These are phyloP conservation scores for Plantago ovata DNA, from an alignment of 257 asterid genomes.

Conservation along the genomic window DNA sequence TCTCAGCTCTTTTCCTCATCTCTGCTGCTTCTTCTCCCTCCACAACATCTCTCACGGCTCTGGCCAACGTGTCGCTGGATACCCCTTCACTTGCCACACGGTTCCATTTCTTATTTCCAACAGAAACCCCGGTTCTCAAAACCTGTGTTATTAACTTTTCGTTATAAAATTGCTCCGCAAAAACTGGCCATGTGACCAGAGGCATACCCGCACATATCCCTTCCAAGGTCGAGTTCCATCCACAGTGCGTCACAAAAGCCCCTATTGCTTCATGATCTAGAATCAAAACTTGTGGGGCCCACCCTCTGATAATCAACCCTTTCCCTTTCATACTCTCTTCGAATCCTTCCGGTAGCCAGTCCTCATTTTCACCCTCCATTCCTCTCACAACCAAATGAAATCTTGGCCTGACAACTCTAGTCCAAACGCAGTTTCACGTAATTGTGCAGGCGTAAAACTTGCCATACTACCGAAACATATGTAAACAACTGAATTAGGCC, in stretches of 20 bases:
- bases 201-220: constrained; percentile 44
- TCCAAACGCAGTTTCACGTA: constrained; percentile 61
- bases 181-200: constrained; percentile 52
- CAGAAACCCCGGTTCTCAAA: constrained; percentile 34
- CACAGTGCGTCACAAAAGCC: constrained; percentile 50
- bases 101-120: constrained; percentile 33
- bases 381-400: constrained; percentile 61
- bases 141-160: constrained; percentile 43
- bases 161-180: constrained; percentile 44
- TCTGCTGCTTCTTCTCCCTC: constrained; percentile 28
- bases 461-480: constrained; percentile 58
- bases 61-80: constrained; percentile 25
- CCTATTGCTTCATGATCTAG: constrained; percentile 35
- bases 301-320: constrained; percentile 46
- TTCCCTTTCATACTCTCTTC: constrained; percentile 39
- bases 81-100: constrained; percentile 14
- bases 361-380: constrained; percentile 21
- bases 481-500: constrained; percentile 47
- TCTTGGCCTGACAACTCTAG: constrained; percentile 50
- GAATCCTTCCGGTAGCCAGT: constrained; percentile 55
- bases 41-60: constrained; percentile 30
- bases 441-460: constrained; percentile 35
- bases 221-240: constrained; percentile 51
- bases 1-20: constrained; percentile 32
- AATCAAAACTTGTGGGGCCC: constrained; percentile 34